Conservation (phyloP, 2,329 filamentous ascomycete species). For the Ampelomyces quisqualis region DNA sequence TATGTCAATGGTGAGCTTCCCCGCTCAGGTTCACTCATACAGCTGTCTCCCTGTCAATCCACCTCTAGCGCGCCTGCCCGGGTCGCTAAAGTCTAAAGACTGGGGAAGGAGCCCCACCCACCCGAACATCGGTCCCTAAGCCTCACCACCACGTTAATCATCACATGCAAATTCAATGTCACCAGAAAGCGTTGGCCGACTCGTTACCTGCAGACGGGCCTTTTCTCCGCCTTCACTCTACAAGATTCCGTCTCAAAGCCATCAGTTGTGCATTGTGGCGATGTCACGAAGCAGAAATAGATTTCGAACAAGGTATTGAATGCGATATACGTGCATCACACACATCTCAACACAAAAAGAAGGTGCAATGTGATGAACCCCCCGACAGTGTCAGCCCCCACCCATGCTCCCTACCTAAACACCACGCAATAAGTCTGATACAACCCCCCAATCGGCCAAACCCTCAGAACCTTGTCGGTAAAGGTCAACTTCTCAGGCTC, state of each 20-base stretch:
- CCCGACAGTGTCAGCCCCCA: too few relatives aligned
- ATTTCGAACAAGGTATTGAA: not conserved
- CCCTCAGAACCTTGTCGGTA: not conserved
- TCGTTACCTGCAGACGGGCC: too few relatives aligned
- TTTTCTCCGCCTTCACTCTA: too few relatives aligned
- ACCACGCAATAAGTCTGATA: constrained; percentile 3
- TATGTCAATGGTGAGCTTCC: constrained; percentile 12
- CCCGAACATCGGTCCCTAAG: not conserved
- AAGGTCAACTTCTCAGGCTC: not conserved
- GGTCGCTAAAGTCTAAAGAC: constrained; percentile 3
- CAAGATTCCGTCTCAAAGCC: too few relatives aligned
- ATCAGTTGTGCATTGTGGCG: too few relatives aligned
- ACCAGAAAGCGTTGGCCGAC: too few relatives aligned
- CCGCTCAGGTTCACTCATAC: constrained; percentile 14
- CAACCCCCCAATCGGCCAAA: constrained; percentile 3
- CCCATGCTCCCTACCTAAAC: constrained; percentile 3
- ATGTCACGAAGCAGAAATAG: not conserved
- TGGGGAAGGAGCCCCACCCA: constrained; percentile 15
- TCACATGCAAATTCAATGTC: not conserved
- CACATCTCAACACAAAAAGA: not conserved
- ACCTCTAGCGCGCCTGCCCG: constrained; percentile 8
- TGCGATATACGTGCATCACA: not conserved
- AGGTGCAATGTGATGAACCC: too few relatives aligned
- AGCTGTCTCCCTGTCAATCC: constrained; percentile 13
- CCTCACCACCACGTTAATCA: not conserved